Evolutionary conservation across 169 alveolate genomes (phyloP).

Genomic region (Perkinsus olseni): DNA sequence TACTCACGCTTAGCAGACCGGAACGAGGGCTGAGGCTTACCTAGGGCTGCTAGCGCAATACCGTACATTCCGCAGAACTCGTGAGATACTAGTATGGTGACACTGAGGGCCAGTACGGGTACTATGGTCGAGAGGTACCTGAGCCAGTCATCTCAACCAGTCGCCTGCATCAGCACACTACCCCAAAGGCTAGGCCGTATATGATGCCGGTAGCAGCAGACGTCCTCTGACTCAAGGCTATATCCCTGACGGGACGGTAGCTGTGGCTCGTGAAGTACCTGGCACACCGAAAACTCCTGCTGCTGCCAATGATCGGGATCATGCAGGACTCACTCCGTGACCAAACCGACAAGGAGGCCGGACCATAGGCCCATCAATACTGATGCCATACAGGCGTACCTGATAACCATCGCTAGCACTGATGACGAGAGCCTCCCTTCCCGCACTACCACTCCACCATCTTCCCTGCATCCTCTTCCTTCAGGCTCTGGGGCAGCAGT

Average conservation of each 20-base stretch:
- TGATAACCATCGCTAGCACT: constrained; percentile 28
- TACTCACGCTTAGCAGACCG: constrained; percentile 58
- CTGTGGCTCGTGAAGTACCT: constrained; percentile 61
- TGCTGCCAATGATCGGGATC: no score
- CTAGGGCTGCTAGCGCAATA: constrained; percentile 65
- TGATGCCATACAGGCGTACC: constrained; percentile 48
- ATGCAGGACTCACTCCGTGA: no score
- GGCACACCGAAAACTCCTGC: no score
- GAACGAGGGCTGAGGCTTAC: constrained; percentile 56
- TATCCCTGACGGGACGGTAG: constrained; percentile 58
- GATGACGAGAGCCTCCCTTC: constrained; percentile 36
- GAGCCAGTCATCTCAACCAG: constrained; percentile 34
- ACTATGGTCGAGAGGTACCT: constrained; percentile 36
- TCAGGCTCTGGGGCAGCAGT: constrained; percentile 25
- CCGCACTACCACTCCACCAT: constrained; percentile 35
- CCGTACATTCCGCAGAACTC: constrained; percentile 58
- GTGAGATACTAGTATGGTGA: constrained; percentile 48
- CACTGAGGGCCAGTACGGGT: constrained; percentile 53
- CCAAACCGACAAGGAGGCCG: constrained; percentile 51
- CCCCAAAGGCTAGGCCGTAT: constrained; percentile 58
- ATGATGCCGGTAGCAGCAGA: constrained; percentile 65
- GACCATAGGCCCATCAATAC: constrained; percentile 55
- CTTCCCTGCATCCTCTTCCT: constrained; percentile 44
- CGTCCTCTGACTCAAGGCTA: constrained; percentile 55
- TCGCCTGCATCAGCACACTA: constrained; percentile 6